Base-by-base conservation (phyloP, 148 eudicot species). In the Camellia granthamiana region DNA sequence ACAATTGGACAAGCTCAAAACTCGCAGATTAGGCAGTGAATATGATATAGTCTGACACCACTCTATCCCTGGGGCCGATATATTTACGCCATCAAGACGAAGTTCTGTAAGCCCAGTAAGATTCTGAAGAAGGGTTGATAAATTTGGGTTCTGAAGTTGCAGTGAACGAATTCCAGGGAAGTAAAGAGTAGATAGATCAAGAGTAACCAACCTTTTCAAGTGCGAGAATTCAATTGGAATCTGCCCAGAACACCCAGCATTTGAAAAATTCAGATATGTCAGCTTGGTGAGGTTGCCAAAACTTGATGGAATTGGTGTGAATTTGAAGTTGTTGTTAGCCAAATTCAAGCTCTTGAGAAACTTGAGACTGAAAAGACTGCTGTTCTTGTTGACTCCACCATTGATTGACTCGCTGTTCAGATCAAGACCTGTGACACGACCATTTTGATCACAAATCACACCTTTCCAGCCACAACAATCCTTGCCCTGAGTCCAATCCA, bases 381-480 rank as follows among this genome's bases (percentile, higher is more conserved):
- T 83, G 0, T 82, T 71, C 21, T 75, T 8, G 2, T 66, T 60
- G 21, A 84, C 3, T 11, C 85, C 81, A 41, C 63, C 74, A 0
- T 44, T 21, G 52, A 85, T 83, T 0, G 42, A 6, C 49, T 87
- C 83, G 13, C 79, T 76, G 62, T 66, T 76, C 4, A 87, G 81
- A 51, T 83, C 83, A 44, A 87, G 87, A 62, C 74, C 43, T 7
- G 60, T 76, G 11, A 87, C 84, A 44, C 3, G 78, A 19, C 90
- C 86, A 15, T 3, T 52, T 1, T 16, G 12, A 66, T 85, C 75
- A 47, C 90, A 90, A 15, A 21, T 60, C 13, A 88, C 88, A 3
- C 91, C 91, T 1, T 30, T 51, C 93, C 91, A 90, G 1, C 12
- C 8, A 38, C 89, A 87, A 46, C 86, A 84, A n/a, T 88, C 86